Percentiles rank a stretch among this genome's conserved stretches.
Conservation (phyloP, 148 eudicot species). For the Talinum fruticosum region DNA sequence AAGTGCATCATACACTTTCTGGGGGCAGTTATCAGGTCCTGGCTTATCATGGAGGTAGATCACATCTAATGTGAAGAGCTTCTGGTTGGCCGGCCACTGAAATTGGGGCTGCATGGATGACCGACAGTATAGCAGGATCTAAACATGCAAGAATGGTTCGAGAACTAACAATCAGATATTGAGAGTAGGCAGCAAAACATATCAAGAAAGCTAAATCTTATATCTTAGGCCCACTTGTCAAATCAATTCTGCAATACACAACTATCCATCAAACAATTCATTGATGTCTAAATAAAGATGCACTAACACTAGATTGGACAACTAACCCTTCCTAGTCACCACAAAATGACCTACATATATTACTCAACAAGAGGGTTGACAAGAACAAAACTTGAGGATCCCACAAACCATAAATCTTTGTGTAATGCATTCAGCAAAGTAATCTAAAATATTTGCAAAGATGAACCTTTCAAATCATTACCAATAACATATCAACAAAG, state of each 20-base stretch:
- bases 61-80: constrained; percentile 82
- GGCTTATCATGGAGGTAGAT: constrained; percentile 96
- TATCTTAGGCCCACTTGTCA: neutral
- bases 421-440: neutral
- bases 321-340: neutral
- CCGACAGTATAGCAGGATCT: constrained; percentile 89
- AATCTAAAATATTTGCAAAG: neutral
- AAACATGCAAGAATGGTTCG: constrained; percentile 6
- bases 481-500: neutral
- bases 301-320: neutral
- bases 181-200: neutral
- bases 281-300: neutral
- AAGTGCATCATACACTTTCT: constrained; percentile 78
- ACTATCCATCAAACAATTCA: neutral
- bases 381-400: neutral
- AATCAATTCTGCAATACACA: neutral
- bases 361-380: neutral
- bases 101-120: constrained; percentile 67
- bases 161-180: constrained; percentile 7
- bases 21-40: constrained; percentile 86
- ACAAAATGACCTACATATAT: neutral
- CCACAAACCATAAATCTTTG: neutral
- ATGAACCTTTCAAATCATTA: neutral
- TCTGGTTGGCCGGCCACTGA: constrained; percentile 62
- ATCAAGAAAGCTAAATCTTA: neutral